Evolutionary conservation across 2,329 filamentous ascomycete genomes (phyloP).

Genomic region (Aspergillus tamarii): DNA sequence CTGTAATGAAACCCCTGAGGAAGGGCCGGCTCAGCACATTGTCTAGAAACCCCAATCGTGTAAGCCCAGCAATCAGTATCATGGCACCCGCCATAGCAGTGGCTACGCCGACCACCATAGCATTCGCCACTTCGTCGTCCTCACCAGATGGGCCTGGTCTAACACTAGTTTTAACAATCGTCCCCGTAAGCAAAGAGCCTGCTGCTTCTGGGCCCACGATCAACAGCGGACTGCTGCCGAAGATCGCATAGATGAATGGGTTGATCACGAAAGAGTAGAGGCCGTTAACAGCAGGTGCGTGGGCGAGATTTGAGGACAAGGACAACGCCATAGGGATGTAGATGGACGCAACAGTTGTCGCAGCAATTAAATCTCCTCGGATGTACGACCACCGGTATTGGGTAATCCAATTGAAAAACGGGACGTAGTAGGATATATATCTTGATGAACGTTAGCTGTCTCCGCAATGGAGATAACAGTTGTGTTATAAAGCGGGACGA

Average conservation of each 20-base stretch:
- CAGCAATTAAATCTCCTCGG: constrained; percentile 82
- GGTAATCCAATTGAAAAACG: constrained; percentile 84
- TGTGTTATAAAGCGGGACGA: neutral
- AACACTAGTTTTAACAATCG: constrained; percentile 78
- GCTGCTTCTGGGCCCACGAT: constrained; percentile 94
- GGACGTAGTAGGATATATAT: constrained; percentile 92
- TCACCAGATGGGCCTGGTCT: constrained; percentile 67
- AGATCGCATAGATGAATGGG: constrained; percentile 84
- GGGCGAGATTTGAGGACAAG: constrained; percentile 86
- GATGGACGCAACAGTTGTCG: constrained; percentile 95
- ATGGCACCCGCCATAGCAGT: constrained; percentile 85
- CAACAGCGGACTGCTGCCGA: constrained; percentile 92
- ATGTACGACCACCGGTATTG: constrained; percentile 85
- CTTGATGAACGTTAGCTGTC: constrained; percentile 46
- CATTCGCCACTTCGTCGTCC: constrained; percentile 72
- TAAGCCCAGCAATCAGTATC: constrained; percentile 83
- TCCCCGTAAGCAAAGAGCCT: constrained; percentile 85
- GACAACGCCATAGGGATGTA: constrained; percentile 98
- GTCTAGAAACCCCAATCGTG: constrained; percentile 87
- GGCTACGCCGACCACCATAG: constrained; percentile 82
- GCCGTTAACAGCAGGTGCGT: constrained; percentile 90
- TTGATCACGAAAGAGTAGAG: constrained; percentile 94
- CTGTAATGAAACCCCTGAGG: constrained; percentile 91
- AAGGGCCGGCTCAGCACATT: constrained; percentile 93
- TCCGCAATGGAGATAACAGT: neutral